These are phyloP conservation scores for Meyerozyma sp. DNA, from an alignment of 1,139 yeast genomes.

Conservation along the genomic window DNA sequence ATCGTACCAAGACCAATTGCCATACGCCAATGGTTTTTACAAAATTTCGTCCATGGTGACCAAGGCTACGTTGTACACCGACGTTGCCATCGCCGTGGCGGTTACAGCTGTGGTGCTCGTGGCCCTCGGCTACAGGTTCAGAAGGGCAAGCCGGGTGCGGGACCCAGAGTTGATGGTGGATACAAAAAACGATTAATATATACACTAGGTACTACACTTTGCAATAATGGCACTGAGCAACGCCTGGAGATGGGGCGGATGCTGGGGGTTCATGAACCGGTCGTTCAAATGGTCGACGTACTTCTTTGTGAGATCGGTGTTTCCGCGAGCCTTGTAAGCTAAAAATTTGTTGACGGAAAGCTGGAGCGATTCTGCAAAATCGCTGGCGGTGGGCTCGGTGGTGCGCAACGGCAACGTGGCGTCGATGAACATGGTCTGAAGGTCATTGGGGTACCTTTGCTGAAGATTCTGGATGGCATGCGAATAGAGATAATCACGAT, in stretches of 20 bases:
- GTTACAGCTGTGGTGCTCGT: slow-evolving; percentile 22
- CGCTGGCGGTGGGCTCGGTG: slow-evolving; percentile 25
- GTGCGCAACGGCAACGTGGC: slow-evolving; percentile 66
- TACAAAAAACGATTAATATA: slow-evolving; percentile 21
- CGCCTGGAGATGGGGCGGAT: slow-evolving; percentile 20
- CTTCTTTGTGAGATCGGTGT: slow-evolving; percentile 37
- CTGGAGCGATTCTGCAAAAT: slow-evolving; percentile 59
- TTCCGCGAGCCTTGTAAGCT: slow-evolving; percentile 46
- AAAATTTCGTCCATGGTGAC: slow-evolving; percentile 23
- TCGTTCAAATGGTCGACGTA: slow-evolving; percentile 37
- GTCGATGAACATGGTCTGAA: slow-evolving; percentile 48
- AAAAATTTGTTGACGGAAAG: slow-evolving; percentile 66
- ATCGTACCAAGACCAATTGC: slow-evolving; percentile 15
- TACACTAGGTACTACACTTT: slow-evolving; percentile 16
- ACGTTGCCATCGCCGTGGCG: slow-evolving; percentile 19
- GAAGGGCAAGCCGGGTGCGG: slow-evolving; percentile 3
- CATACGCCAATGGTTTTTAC: slow-evolving; percentile 40
- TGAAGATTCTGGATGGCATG: slow-evolving; percentile 58
- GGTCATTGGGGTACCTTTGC: slow-evolving; percentile 28
- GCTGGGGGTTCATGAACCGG: slow-evolving; percentile 19
- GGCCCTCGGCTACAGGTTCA: slow-evolving; percentile 19
- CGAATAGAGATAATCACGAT: slow-evolving; percentile 59
- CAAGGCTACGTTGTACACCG: slow-evolving; percentile 12
- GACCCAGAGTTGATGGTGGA: slow-evolving; percentile 7
- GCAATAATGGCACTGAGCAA: slow-evolving; percentile 38